Evolutionary conservation across 2,329 filamentous ascomycete species (phyloP).

Genomic region (Celoporthe dispersa): DNA sequence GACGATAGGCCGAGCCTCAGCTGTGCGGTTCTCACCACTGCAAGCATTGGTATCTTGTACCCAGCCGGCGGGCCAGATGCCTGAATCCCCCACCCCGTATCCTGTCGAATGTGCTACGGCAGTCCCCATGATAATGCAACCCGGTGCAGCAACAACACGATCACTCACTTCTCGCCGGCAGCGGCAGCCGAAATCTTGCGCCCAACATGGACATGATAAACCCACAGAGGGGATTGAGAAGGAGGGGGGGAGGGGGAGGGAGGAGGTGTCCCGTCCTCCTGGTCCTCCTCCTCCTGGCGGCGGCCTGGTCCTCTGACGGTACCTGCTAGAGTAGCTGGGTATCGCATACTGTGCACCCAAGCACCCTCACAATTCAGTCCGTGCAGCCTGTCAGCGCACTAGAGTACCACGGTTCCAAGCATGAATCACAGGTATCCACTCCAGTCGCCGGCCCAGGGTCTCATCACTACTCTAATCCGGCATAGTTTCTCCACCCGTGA

Average conservation of each 20-base stretch:
- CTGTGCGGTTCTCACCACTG: not conserved
- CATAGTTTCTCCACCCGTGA: constrained; percentile 22
- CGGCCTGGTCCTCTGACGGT: not conserved
- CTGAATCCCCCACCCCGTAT: constrained; percentile 4
- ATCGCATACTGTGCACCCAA: not conserved
- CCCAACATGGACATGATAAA: not conserved
- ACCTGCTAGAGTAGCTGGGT: not conserved
- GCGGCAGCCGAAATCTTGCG: constrained; percentile 20
- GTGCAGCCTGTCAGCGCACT: constrained; percentile 4
- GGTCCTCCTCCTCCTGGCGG: not conserved
- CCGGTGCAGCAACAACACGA: constrained; percentile 4
- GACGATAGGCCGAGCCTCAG: not conserved
- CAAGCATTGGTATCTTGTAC: not conserved
- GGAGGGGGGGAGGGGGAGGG: too few relatives aligned
- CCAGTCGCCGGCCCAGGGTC: constrained; percentile 10
- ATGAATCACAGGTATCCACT: constrained; percentile 8
- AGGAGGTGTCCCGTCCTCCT: not conserved
- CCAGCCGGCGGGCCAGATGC: not conserved
- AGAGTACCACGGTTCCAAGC: not conserved
- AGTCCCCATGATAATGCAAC: not conserved
- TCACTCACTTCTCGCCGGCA: constrained; percentile 21
- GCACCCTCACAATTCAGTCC: not conserved
- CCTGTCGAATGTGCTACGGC: not conserved
- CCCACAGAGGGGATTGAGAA: not conserved
- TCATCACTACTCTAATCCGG: constrained; percentile 14